Conservation (phyloP, 78 protist species). For the Dictyostelium purpureum region DNA sequence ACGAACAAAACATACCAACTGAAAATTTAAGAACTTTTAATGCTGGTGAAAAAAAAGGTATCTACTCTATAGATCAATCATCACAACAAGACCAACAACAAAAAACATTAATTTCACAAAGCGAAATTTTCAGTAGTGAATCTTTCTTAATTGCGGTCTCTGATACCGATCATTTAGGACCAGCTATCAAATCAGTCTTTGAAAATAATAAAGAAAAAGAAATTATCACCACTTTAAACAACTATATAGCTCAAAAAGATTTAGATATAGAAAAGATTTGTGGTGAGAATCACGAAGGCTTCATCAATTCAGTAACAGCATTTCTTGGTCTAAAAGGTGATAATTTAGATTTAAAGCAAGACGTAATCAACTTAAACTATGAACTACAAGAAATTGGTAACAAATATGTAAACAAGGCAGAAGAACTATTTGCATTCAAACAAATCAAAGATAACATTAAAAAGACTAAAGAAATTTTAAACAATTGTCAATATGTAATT, state of each 20-base stretch:
- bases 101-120: neutral
- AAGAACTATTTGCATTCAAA: conserved; percentile 39
- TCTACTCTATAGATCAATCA: neutral
- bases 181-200: conserved; percentile 69
- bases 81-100: neutral
- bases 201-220: conserved; percentile 54
- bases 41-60: conserved; percentile 15
- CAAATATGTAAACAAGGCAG: conserved; percentile 25
- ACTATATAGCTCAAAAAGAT: conserved; percentile 25
- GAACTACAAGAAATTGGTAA: conserved; percentile 51
- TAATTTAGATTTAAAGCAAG: conserved; percentile 37
- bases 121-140: conserved; percentile 37
- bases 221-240: conserved; percentile 24
- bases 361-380: conserved; percentile 34
- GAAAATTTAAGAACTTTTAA: neutral
- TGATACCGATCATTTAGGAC: conserved; percentile 72
- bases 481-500: conserved; percentile 68
- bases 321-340: conserved; percentile 51
- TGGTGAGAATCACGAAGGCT: conserved; percentile 75
- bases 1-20: neutral
- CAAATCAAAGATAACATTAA: conserved; percentile 49
- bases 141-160: conserved; percentile 48
- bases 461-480: conserved; percentile 39
- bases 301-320: conserved; percentile 62
- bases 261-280: conserved; percentile 70